These are phyloP conservation scores for Tarenaya hassleriana DNA, from an alignment of 345 rosid species.

Conservation along the genomic window DNA sequence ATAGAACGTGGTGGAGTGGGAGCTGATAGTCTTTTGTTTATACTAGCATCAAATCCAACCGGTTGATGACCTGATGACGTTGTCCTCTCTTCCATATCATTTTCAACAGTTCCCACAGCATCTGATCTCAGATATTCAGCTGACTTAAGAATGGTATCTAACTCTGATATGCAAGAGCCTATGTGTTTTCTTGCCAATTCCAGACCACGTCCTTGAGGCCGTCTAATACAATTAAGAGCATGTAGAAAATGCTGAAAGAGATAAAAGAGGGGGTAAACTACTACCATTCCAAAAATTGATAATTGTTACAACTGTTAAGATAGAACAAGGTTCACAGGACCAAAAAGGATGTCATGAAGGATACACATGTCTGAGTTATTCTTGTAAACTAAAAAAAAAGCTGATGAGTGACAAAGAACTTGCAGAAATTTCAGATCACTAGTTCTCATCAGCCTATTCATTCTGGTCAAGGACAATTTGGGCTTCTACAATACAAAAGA, in stretches of 20 bases:
- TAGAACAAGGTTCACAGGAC: not conserved
- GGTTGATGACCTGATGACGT: conserved; percentile 81
- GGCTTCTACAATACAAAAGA: not conserved
- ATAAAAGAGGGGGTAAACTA: conserved; percentile 21
- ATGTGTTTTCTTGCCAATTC: conserved; percentile 90
- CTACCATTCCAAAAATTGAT: conserved; percentile 13
- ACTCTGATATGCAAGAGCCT: conserved; percentile 72
- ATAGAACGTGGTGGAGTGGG: conserved; percentile 96
- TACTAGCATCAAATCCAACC: conserved; percentile 84
- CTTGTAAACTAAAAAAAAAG: conserved; percentile 8
- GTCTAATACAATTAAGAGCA: conserved; percentile 70
- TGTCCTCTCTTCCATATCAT: conserved; percentile 52
- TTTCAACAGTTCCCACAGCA: conserved; percentile 30
- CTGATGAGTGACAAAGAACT: conserved; percentile 6
- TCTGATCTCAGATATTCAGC: conserved; percentile 42
- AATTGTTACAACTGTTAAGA: not conserved
- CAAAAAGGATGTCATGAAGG: not conserved
- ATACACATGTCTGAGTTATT: not conserved
- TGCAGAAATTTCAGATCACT: not conserved
- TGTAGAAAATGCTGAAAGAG: conserved; percentile 84
- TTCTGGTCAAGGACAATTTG: conserved; percentile 5
- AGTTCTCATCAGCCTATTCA: conserved; percentile 2
- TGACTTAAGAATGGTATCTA: conserved; percentile 50
- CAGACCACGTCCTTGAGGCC: conserved; percentile 94
- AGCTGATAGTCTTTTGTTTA: conserved; percentile 82